phyloP scores from a whole-genome alignment of 306 rosid species.

The Cicer chorassanicum region DNA sequence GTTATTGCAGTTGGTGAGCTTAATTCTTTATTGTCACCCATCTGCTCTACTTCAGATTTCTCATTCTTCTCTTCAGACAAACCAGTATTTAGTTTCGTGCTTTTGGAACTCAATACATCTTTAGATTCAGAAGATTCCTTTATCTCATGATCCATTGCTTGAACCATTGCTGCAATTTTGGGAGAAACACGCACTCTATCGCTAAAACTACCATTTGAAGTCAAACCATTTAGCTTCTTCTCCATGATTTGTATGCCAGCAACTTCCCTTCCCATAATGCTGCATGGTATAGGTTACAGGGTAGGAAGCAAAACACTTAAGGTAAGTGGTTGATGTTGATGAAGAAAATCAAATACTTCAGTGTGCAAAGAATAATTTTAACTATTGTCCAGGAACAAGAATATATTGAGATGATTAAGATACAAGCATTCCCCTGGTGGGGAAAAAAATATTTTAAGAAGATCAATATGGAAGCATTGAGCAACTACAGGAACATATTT shows the following conservation, averaged over 20 bases:
- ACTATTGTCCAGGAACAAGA: constrained; percentile 15
- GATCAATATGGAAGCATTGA: constrained; percentile 1
- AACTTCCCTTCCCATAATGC: constrained; percentile 92
- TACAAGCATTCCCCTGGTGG: constrained; percentile 17
- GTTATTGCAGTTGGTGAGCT: constrained; percentile 58
- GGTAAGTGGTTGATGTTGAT: constrained; percentile 12
- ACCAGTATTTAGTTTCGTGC: constrained; percentile 50
- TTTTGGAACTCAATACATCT: constrained; percentile 58
- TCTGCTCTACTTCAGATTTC: constrained; percentile 56
- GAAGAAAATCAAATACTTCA: constrained; percentile 9
- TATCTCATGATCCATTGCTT: constrained; percentile 66
- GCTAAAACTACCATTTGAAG: constrained; percentile 57
- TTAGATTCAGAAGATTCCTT: constrained; percentile 63
- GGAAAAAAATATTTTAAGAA: constrained; percentile 27
- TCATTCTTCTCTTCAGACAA: constrained; percentile 54
- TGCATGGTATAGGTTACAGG: constrained; percentile 52
- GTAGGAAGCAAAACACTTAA: constrained; percentile 33
- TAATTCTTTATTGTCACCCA: constrained; percentile 48
- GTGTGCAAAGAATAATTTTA: constrained; percentile 23
- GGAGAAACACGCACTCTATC: constrained; percentile 69
- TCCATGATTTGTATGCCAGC: constrained; percentile 59
- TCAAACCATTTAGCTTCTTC: constrained; percentile 55
- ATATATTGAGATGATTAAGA: constrained; percentile 1
- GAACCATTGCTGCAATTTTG: constrained; percentile 60
- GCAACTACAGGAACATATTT: constrained; percentile 8